phyloP scores from a whole-genome alignment of 2,329 filamentous ascomycete species.

The Scytalidium lignicola region DNA sequence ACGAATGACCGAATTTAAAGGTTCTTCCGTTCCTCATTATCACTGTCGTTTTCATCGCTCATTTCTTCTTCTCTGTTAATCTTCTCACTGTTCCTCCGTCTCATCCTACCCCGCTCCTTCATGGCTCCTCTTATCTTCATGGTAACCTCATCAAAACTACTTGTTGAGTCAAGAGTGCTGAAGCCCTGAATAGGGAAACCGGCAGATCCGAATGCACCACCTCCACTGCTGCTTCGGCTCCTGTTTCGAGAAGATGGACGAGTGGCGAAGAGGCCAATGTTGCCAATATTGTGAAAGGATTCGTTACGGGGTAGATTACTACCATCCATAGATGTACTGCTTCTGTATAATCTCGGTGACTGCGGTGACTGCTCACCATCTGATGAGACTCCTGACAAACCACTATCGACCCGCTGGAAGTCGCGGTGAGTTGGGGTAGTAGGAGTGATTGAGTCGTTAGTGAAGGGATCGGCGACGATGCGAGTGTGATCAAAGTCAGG shows the following conservation, averaged over 20 bases:
- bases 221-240: constrained; percentile 63
- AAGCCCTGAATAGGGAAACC: constrained; percentile 67
- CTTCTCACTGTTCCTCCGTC: constrained; percentile 32
- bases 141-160: constrained; percentile 76
- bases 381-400: constrained; percentile 35
- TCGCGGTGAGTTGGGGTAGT: constrained; percentile 15
- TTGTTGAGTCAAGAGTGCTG: constrained; percentile 61
- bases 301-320: constrained; percentile 70
- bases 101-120: constrained; percentile 65
- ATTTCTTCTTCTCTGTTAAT: constrained; percentile 37
- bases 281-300: constrained; percentile 85
- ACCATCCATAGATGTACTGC: constrained; percentile 21
- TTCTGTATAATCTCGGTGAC: constrained; percentile 17
- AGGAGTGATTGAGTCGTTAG: constrained; percentile 15
- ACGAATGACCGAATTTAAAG: constrained; percentile 5
- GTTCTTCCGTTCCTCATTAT: constrained; percentile 21
- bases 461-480: constrained; percentile 54
- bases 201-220: constrained; percentile 54
- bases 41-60: constrained; percentile 31
- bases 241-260: constrained; percentile 76
- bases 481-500: constrained; percentile 85
- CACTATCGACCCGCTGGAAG: constrained; percentile 41
- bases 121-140: constrained; percentile 82
- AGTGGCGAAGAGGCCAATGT: constrained; percentile 85
- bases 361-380: constrained; percentile 24